Percentiles rank a stretch among this genome's conserved stretches.
phyloP scores from a whole-genome alignment of 1,284 basidiomycete species.

The Rhodotorula sp. region DNA sequence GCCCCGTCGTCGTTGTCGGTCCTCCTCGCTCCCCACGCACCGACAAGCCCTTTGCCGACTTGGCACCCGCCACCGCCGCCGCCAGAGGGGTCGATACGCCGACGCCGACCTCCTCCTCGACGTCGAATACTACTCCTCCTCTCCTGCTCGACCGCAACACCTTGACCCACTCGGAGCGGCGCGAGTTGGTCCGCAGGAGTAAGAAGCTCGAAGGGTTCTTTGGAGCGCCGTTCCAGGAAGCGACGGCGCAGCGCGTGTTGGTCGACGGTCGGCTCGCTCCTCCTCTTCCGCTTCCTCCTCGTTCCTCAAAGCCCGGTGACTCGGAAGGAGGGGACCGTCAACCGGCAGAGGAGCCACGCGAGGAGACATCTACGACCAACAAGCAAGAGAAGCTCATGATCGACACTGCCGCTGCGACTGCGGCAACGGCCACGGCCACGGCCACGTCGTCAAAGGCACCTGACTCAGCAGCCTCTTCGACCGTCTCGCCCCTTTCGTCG shows the following conservation, averaged over 20 bases:
- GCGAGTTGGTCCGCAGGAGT: conserved; percentile 21
- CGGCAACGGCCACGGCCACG: no score
- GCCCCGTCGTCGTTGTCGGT: no score
- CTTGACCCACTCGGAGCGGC: conserved; percentile 7
- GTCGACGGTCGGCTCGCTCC: background rate
- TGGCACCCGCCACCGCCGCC: background rate
- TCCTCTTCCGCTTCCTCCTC: no score
- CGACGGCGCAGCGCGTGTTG: conserved; percentile 7
- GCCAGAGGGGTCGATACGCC: background rate
- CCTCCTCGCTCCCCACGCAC: no score
- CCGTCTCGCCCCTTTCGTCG: background rate
- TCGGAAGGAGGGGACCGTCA: background rate
- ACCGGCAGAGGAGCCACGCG: background rate
- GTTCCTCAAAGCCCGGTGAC: background rate
- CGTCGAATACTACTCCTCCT: background rate
- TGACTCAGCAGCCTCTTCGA: background rate
- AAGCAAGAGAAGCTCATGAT: background rate
- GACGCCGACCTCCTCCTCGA: background rate
- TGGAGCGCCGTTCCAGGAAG: conserved; percentile 22
- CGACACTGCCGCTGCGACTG: background rate
- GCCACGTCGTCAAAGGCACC: no score
- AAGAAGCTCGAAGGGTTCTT: conserved; percentile 36
- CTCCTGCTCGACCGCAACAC: conserved; percentile 15
- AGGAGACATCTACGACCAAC: background rate
- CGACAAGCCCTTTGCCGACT: no score